Percentiles rank a stretch among this genome's conserved stretches.
Evolutionary conservation across 495 filamentous ascomycete genomes (phyloP).

Genomic region (Ascobolus immersus): DNA sequence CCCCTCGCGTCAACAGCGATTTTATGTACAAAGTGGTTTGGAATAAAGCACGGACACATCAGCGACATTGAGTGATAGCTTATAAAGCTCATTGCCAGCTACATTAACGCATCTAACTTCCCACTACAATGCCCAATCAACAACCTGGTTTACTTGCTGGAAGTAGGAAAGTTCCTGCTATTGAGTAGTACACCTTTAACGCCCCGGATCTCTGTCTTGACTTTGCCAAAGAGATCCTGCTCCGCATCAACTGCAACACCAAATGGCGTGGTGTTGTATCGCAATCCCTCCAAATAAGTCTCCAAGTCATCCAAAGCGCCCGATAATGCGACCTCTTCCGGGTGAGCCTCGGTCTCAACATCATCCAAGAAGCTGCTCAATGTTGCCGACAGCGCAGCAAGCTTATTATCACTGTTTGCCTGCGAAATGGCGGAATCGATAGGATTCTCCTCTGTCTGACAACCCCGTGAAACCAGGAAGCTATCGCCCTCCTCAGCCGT

Average conservation of each 20-base stretch:
- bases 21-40: too few relatives aligned
- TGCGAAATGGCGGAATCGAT: too few relatives aligned
- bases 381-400: background rate
- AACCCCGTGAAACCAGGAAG: too few relatives aligned
- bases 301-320: slow-evolving; percentile 12
- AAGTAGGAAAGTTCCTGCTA: slow-evolving; percentile 21
- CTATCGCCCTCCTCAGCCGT: background rate
- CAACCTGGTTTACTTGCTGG: too few relatives aligned
- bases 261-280: slow-evolving; percentile 8
- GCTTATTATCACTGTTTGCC: too few relatives aligned
- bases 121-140: too few relatives aligned
- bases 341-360: background rate
- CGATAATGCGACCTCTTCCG: slow-evolving; percentile 2
- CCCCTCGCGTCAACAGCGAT: too few relatives aligned
- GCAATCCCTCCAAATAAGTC: slow-evolving; percentile 10
- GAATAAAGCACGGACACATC: too few relatives aligned
- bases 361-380: background rate
- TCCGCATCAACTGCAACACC: slow-evolving; percentile 16
- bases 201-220: slow-evolving; percentile 63
- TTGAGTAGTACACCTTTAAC: slow-evolving; percentile 85
- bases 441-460: too few relatives aligned
- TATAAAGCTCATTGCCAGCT: too few relatives aligned
- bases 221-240: slow-evolving; percentile 38
- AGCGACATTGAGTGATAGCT: too few relatives aligned
- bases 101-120: too few relatives aligned